Percentiles rank a stretch among this genome's conserved stretches.
Conservation (phyloP, 257 asterid species). For the Phtheirospermum japonicum region DNA sequence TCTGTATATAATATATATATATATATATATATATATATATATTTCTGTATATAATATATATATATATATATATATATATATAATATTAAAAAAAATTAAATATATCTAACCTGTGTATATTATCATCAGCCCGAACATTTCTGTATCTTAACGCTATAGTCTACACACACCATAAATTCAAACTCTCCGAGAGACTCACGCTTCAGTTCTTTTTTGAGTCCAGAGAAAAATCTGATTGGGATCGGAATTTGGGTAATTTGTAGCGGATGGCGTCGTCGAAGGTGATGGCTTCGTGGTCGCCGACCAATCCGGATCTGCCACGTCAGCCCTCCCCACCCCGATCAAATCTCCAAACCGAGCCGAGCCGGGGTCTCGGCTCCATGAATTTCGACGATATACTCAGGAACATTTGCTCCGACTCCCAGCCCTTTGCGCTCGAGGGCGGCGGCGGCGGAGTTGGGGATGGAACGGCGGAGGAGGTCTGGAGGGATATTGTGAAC, state of each 20-base stretch:
- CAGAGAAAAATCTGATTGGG: not conserved
- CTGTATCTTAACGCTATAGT: not conserved
- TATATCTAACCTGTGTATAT: no score
- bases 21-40: not conserved
- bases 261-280: constrained; percentile 65
- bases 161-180: constrained; percentile 5
- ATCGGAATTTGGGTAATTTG: not conserved
- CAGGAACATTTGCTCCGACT: constrained; percentile 42
- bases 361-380: constrained; percentile 39
- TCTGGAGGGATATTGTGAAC: constrained; percentile 48
- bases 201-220: not conserved
- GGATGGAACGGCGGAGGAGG: constrained; percentile 45
- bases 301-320: constrained; percentile 67
- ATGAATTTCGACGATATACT: constrained; percentile 69
- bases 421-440: constrained; percentile 30
- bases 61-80: not conserved
- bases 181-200: not conserved
- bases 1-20: no score
- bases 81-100: no score
- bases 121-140: not conserved
- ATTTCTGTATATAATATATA: not conserved
- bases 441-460: constrained; percentile 11
- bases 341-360: constrained; percentile 39
- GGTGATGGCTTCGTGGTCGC: constrained; percentile 64
- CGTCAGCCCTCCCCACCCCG: constrained; percentile 43